Conservation (phyloP, 2,329 filamentous ascomycete genomes). For the Scleromitrula shiraiana region DNA sequence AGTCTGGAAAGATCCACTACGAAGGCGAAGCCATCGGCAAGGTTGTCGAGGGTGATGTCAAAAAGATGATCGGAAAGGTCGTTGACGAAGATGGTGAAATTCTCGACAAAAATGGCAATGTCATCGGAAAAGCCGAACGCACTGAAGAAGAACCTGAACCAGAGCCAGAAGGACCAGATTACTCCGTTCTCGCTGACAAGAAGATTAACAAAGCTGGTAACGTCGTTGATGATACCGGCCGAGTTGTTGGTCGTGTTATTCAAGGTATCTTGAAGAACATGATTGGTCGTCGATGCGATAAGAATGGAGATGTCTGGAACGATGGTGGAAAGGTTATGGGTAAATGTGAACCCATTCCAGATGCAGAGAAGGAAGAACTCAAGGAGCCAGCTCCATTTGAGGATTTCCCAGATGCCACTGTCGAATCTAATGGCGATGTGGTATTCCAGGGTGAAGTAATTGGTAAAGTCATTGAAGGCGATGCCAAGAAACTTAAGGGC, state of each 20-base stretch:
- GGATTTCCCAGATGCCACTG: constrained; percentile 46
- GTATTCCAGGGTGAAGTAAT: constrained; percentile 44
- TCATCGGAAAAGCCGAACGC: constrained; percentile 32
- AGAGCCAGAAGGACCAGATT: constrained; percentile 32
- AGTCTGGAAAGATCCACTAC: constrained; percentile 44
- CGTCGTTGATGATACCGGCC: constrained; percentile 44
- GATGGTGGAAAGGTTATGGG: constrained; percentile 62
- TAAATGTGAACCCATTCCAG: constrained; percentile 55
- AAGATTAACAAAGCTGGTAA: constrained; percentile 54
- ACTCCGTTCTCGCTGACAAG: constrained; percentile 42
- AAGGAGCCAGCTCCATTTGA: constrained; percentile 45
- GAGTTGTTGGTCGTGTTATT: constrained; percentile 52
- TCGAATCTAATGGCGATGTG: constrained; percentile 47
- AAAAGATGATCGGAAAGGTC: constrained; percentile 54
- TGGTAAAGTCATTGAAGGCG: constrained; percentile 56
- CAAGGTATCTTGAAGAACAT: constrained; percentile 58
- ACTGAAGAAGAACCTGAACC: constrained; percentile 25
- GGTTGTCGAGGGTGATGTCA: constrained; percentile 54
- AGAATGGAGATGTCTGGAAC: constrained; percentile 63
- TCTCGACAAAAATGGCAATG: constrained; percentile 63
- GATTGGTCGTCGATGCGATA: constrained; percentile 55
- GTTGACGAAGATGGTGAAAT: constrained; percentile 82
- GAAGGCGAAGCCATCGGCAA: constrained; percentile 48
- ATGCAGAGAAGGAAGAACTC: constrained; percentile 42
- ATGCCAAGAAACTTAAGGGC: constrained; percentile 54